Evolutionary conservation across 495 filamentous ascomycete species (phyloP).

Genomic region (Penicillium roqueforti): DNA sequence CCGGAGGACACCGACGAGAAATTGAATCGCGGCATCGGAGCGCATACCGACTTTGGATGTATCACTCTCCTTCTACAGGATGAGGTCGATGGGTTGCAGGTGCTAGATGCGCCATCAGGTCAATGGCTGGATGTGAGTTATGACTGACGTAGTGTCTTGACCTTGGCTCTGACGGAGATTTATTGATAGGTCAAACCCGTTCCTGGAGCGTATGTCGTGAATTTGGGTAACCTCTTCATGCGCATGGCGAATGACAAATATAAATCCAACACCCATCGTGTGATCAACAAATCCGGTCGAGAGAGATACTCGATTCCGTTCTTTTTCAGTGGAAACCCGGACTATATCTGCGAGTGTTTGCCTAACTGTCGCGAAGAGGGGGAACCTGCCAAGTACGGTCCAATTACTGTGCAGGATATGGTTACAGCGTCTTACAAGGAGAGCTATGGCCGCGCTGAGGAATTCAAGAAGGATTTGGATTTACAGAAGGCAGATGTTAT

Average conservation of each 20-base stretch:
- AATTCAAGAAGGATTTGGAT: conserved; percentile 30
- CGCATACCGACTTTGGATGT: conserved; percentile 46
- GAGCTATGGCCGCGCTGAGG: conserved; percentile 35
- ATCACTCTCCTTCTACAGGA: conserved; percentile 47
- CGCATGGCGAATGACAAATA: conserved; percentile 57
- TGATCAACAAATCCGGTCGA: conserved; percentile 42
- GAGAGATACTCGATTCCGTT: conserved; percentile 60
- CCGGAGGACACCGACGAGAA: conserved; percentile 40
- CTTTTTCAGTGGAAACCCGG: conserved; percentile 54
- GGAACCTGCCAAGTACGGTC: conserved; percentile 44
- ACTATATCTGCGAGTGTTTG: conserved; percentile 51
- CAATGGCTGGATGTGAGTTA: conserved; percentile 38
- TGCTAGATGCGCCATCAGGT: conserved; percentile 48
- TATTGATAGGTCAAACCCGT: conserved; percentile 43
- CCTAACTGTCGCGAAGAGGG: conserved; percentile 40
- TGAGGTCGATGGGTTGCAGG: conserved; percentile 45
- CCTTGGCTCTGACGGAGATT: conserved; percentile 14
- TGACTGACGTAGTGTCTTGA: background rate
- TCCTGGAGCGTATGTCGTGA: conserved; percentile 50
- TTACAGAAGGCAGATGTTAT: conserved; percentile 9
- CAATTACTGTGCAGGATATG: conserved; percentile 42
- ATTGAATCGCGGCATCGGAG: conserved; percentile 40
- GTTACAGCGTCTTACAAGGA: conserved; percentile 30
- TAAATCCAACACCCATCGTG: conserved; percentile 53
- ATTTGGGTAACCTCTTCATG: conserved; percentile 56